Conservation (phyloP, 495 filamentous ascomycete genomes). For the Neurospora discreta region DNA sequence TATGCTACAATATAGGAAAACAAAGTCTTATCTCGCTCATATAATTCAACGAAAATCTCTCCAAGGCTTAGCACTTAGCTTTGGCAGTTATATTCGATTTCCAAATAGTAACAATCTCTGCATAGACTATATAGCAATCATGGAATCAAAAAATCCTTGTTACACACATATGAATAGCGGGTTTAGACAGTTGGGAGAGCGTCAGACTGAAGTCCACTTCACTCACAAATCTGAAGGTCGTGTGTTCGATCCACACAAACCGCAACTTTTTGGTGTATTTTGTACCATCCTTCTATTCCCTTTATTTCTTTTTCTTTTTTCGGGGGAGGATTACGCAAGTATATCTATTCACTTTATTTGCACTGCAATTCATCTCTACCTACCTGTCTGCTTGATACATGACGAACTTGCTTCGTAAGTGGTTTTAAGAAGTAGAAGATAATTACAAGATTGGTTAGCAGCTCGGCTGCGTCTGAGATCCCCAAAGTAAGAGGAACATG, state of each 20-base stretch:
- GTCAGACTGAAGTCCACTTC: too few relatives aligned
- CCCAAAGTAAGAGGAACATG: background rate
- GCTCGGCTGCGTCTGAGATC: background rate
- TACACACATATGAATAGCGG: too few relatives aligned
- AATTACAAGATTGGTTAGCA: background rate
- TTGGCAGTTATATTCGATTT: background rate
- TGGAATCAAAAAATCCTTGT: too few relatives aligned
- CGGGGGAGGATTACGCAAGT: too few relatives aligned
- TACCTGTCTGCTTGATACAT: background rate
- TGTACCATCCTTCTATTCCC: too few relatives aligned
- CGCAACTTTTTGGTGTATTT: background rate
- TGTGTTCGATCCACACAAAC: background rate
- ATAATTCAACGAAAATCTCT: background rate
- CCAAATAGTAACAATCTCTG: background rate
- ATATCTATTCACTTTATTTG: background rate
- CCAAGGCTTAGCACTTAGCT: background rate
- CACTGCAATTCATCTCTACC: background rate
- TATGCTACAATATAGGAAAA: background rate
- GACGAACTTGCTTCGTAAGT: background rate
- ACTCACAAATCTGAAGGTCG: background rate
- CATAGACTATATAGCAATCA: too few relatives aligned
- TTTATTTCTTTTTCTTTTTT: too few relatives aligned
- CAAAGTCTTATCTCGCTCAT: background rate
- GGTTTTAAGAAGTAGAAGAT: background rate
- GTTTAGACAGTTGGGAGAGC: too few relatives aligned